Evolutionary conservation across 1,284 basidiomycete genomes (phyloP), one percentile per base, ranked within the genome.

Genomic region (Moniliella sp.): DNA sequence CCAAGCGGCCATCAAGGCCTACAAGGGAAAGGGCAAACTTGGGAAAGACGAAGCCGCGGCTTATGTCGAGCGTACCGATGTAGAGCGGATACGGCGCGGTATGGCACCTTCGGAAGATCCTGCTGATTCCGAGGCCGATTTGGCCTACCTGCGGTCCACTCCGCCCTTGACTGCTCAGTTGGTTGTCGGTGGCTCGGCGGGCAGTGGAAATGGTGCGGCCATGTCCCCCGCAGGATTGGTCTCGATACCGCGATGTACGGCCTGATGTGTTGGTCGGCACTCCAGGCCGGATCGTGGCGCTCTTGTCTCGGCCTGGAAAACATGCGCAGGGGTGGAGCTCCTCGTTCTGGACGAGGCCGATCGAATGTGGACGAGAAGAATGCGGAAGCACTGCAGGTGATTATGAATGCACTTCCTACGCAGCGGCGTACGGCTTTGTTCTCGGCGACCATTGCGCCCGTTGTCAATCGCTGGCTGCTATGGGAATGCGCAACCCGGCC

Each of bases 401-500:
- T 99, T 32, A 69, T 97, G 39, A 69, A 71, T 0, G 74, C 82
- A 54, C 67, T 99, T 19, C 91, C 91, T 1, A 94, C 94, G 57
- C 88, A 97, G 60, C 69, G 91, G 5, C 71, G 91, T 19, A 97
- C 91, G 0, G 91, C 91, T n/a, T 68, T 97, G 16, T 99, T 97
- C 63, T 86, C 80, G 48, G 91, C 91, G 7, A 99, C 91, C 0
- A 97, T 99, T 86, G 93, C 86, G 5, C 88, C 97, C 54, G 81
- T 80, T 65, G 65, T 97, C 19, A 78, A 79, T 9, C 83, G 61
- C 69, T 97, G 13, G 78, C 91, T 4, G 76, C 82, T 4, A 75
- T 82, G 12, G 88, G 91, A 0, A 63, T 99, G 35, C 70, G 91
- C 27, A 99, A 97, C 61, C 84, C 91, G 4, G 82, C 84, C 1